Evolutionary conservation across 257 asterid species (phyloP).

Genomic region (Anisodus acutangulus): DNA sequence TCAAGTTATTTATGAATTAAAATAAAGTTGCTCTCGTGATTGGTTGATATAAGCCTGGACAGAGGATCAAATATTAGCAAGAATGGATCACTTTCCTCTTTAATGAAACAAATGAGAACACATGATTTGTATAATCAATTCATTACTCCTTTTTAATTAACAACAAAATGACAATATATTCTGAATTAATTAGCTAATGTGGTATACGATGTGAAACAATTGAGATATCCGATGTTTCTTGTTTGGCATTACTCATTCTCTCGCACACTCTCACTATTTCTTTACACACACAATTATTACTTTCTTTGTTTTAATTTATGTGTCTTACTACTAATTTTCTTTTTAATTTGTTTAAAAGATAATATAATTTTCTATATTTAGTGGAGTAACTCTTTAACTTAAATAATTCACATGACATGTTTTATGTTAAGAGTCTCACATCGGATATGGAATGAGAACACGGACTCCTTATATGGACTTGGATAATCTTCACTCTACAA

Average conservation of each 20-base stretch:
- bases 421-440: no score
- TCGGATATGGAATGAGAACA: no score
- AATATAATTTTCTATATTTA: background rate
- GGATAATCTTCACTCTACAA: no score
- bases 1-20: background rate
- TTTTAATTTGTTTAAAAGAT: background rate
- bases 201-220: background rate
- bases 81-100: background rate
- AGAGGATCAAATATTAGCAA: background rate
- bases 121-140: background rate
- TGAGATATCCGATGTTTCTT: background rate
- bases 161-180: background rate
- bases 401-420: background rate
- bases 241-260: background rate
- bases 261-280: background rate
- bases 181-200: background rate
- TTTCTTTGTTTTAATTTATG: background rate
- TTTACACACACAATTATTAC: no score
- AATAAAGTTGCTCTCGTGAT: background rate
- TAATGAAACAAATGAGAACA: background rate
- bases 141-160: background rate
- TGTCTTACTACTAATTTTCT: background rate
- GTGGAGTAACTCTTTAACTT: background rate
- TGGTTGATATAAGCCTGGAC: background rate
- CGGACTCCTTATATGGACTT: no score